A percentile compares a stretch with the other conserved stretches of the same genome.
These are phyloP conservation scores for Musa itinerans DNA, from an alignment of 176 grass and related monocot genomes.

Conservation along the genomic window DNA sequence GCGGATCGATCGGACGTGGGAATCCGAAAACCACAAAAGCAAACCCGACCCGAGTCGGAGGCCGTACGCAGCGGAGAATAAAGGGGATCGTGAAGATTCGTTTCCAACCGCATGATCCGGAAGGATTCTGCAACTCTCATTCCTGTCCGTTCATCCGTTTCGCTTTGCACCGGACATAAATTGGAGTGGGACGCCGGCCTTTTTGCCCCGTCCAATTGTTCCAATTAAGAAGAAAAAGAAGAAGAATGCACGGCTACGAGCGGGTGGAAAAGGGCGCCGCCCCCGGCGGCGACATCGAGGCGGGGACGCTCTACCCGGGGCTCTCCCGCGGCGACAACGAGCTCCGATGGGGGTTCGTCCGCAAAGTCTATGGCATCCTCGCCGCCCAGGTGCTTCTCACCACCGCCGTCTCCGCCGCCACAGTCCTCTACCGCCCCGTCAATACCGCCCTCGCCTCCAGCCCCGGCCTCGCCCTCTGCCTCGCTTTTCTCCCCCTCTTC, in stretches of 20 bases:
- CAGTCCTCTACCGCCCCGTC: conserved; percentile 61
- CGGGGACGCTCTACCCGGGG: conserved; percentile 79
- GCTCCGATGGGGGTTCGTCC: conserved; percentile 95
- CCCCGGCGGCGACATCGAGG: conserved; percentile 55
- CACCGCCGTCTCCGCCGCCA: conserved; percentile 62
- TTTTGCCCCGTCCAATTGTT: too few relatives aligned
- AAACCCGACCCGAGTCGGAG: too few relatives aligned
- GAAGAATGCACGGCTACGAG: conserved; percentile 4
- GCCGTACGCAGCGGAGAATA: too few relatives aligned
- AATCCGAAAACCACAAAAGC: too few relatives aligned
- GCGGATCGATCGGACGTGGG: too few relatives aligned
- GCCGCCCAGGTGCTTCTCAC: conserved; percentile 83
- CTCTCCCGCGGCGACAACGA: conserved; percentile 78
- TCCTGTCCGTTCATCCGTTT: too few relatives aligned
- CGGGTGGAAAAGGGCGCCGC: background rate
- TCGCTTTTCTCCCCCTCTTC: conserved; percentile 74
- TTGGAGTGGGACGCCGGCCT: too few relatives aligned
- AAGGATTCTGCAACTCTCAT: too few relatives aligned
- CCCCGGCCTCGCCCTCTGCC: conserved; percentile 44
- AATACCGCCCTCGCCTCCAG: conserved; percentile 56
- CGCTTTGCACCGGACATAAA: too few relatives aligned
- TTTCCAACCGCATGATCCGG: too few relatives aligned
- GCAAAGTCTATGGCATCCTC: conserved; percentile 99
- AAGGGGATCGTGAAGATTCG: too few relatives aligned
- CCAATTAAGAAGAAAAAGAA: too few relatives aligned